Evolutionary conservation across 2,329 filamentous ascomycete species (phyloP).

Genomic region (Gyromitra esculenta): DNA sequence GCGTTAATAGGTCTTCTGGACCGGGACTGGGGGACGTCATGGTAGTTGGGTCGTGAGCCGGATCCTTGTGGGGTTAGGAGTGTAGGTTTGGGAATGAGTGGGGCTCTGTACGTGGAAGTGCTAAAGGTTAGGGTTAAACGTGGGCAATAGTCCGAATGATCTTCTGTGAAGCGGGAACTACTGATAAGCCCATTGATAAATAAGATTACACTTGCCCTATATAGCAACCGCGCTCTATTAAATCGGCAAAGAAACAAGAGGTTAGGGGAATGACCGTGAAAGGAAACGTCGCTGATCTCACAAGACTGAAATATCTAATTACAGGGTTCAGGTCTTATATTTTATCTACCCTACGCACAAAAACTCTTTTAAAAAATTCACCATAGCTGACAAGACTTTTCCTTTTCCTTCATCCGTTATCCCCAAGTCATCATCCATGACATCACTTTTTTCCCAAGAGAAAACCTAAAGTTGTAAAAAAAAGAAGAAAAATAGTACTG

Average conservation of each 20-base stretch:
- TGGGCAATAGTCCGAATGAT: constrained; percentile 4
- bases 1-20: constrained; percentile 35
- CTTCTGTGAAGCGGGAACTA: constrained; percentile 7
- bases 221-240: neutral
- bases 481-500: constrained; percentile 5
- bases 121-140: constrained; percentile 32
- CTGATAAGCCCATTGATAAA: neutral
- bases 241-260: neutral
- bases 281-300: neutral
- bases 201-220: neutral
- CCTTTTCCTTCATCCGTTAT: neutral
- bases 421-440: constrained; percentile 1
- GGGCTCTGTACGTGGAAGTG: constrained; percentile 10
- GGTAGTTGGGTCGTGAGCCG: constrained; percentile 14
- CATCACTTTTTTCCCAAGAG: constrained; percentile 21
- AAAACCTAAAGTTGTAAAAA: constrained; percentile 20
- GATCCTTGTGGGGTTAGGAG: constrained; percentile 25
- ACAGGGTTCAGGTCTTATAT: neutral
- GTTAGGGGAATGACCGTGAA: neutral
- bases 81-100: constrained; percentile 10
- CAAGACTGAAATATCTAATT: constrained; percentile 1
- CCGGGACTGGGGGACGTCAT: constrained; percentile 34
- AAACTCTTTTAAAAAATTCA: neutral
- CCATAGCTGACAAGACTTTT: constrained; percentile 31
- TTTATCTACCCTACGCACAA: constrained; percentile 21